Evolutionary conservation across 345 rosid species (phyloP).

Genomic region (Boechera retrofracta): DNA sequence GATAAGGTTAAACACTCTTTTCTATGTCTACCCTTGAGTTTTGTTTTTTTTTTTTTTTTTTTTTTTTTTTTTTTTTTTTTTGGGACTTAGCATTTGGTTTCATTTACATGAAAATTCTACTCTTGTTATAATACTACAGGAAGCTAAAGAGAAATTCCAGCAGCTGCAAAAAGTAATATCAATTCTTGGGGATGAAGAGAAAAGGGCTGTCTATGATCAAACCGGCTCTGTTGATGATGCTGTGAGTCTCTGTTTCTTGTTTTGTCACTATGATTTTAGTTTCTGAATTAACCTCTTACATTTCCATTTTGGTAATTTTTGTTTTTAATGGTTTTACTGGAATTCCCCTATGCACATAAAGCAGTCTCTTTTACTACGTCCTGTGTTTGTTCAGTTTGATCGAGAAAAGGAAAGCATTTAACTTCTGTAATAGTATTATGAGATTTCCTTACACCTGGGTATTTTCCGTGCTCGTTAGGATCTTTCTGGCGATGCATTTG

Average conservation of each 20-base stretch:
- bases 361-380: background rate
- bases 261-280: background rate
- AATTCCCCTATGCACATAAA: background rate
- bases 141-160: slow-evolving; percentile 94
- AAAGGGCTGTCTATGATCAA: slow-evolving; percentile 81
- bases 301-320: no score
- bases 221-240: slow-evolving; percentile 89
- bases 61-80: background rate
- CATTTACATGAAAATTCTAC: background rate
- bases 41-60: background rate
- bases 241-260: slow-evolving; percentile 57
- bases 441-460: background rate
- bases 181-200: slow-evolving; percentile 87
- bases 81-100: background rate
- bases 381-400: background rate
- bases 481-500: slow-evolving; percentile 68
- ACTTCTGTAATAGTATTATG: background rate
- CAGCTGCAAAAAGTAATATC: slow-evolving; percentile 93
- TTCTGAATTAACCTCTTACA: no score
- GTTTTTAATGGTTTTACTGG: background rate
- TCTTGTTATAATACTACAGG: slow-evolving; percentile 49
- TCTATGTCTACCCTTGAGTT: background rate
- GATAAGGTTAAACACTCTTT: slow-evolving; percentile 56
- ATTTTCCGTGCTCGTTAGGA: slow-evolving; percentile 56
- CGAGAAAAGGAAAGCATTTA: background rate